phyloP scores from a whole-genome alignment of 495 filamentous ascomycete genomes.

The Parmelia sp. region DNA sequence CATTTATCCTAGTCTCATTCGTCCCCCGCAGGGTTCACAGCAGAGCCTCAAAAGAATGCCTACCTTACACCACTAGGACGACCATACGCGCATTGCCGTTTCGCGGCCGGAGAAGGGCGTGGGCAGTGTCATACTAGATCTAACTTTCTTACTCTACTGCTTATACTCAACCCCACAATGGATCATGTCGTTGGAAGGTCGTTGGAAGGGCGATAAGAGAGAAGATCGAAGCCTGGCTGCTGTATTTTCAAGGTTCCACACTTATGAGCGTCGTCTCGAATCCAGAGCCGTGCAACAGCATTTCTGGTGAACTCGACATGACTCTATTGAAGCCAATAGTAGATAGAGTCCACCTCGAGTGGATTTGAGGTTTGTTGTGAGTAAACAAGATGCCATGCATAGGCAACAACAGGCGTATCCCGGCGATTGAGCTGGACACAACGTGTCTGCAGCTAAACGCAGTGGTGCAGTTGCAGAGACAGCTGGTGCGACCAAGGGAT shows the following conservation, averaged over 20 bases:
- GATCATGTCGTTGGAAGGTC: too few relatives aligned
- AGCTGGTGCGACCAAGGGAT: background rate
- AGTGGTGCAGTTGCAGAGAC: background rate
- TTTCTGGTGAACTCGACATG: background rate
- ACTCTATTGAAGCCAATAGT: background rate
- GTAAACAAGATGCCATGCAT: background rate
- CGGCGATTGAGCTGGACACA: background rate
- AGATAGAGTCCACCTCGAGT: background rate
- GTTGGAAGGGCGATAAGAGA: too few relatives aligned
- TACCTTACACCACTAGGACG: too few relatives aligned
- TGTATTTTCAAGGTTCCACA: too few relatives aligned
- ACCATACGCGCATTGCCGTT: too few relatives aligned
- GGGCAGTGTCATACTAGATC: background rate
- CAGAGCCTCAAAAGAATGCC: conserved; percentile 3
- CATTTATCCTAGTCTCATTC: background rate
- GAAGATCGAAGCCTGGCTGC: too few relatives aligned
- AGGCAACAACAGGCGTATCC: background rate
- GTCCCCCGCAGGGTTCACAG: background rate
- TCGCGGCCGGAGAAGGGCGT: background rate
- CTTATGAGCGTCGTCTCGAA: background rate
- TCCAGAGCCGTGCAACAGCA: background rate
- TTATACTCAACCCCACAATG: too few relatives aligned
- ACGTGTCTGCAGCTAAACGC: background rate
- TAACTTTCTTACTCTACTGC: too few relatives aligned
- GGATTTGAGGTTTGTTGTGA: background rate